Evolutionary conservation across 805 yeast species (phyloP).

Genomic region (Tetrapisispora phaffii): DNA sequence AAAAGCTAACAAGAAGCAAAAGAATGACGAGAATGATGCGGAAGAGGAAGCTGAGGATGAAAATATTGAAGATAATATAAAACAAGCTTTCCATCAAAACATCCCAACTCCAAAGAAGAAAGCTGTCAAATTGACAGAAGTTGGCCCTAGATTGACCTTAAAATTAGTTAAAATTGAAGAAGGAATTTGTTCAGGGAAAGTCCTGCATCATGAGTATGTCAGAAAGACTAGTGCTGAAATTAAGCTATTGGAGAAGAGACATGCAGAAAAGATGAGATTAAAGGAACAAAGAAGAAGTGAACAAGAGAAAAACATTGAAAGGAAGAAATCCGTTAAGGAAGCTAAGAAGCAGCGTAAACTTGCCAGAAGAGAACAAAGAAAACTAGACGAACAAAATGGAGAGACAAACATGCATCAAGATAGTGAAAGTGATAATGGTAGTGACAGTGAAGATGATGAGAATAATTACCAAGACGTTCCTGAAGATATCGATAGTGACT

Average conservation of each 20-base stretch:
- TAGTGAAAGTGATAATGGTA: conserved; percentile 16
- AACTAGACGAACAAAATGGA: conserved; percentile 14
- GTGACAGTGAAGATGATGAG: conserved; percentile 29
- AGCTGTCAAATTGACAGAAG: conserved; percentile 84
- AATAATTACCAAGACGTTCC: conserved; percentile 34
- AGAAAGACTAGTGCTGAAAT: conserved; percentile 55
- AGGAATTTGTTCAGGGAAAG: conserved; percentile 81
- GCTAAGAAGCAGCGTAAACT: conserved; percentile 62
- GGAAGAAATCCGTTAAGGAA: conserved; percentile 62
- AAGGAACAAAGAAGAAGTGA: conserved; percentile 47
- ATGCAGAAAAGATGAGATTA: conserved; percentile 49
- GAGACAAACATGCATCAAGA: conserved; percentile 22
- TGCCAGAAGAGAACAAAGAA: conserved; percentile 39
- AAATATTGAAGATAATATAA: not conserved
- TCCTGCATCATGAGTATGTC: conserved; percentile 68
- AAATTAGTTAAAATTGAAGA: conserved; percentile 81
- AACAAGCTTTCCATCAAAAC: conserved; percentile 5
- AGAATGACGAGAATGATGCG: not conserved
- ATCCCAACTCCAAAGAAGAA: conserved; percentile 40
- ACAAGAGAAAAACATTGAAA: conserved; percentile 70
- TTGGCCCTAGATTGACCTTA: conserved; percentile 83
- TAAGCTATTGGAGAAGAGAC: conserved; percentile 53
- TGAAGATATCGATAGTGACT: conserved; percentile 39
- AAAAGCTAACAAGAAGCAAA: too few species aligned
- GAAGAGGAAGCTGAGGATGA: not conserved